Percentiles rank a stretch among this genome's conserved stretches.
Evolutionary conservation across 208 protist species (phyloP).

Genomic region (Leishmania guyanensis): DNA sequence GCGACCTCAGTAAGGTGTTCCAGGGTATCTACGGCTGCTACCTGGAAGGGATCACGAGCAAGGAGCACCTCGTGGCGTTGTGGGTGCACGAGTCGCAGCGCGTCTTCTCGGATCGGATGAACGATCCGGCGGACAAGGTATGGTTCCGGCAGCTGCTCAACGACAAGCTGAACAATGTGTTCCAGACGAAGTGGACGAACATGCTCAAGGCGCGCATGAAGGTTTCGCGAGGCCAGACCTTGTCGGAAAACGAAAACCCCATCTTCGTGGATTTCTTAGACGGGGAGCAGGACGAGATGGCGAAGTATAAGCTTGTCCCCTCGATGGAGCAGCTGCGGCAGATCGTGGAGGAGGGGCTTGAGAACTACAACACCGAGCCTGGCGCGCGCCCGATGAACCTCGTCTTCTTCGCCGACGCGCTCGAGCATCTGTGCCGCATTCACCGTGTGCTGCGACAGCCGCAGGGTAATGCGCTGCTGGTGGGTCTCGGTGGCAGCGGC

Average conservation of each 20-base stretch:
- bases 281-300: constrained; percentile 92
- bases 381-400: constrained; percentile 94
- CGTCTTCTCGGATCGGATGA: constrained; percentile 98
- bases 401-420: constrained; percentile 98
- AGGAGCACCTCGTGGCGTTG: constrained; percentile 94
- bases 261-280: constrained; percentile 96
- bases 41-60: constrained; percentile 89
- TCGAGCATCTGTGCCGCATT: constrained; percentile 97
- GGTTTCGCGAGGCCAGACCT: constrained; percentile 39
- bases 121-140: constrained; percentile 90
- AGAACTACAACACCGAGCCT: constrained; percentile 94
- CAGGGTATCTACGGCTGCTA: constrained; percentile 95
- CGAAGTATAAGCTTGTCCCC: constrained; percentile 95
- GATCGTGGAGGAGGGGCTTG: constrained; percentile 94
- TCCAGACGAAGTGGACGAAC: constrained; percentile 92
- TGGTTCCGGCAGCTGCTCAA: constrained; percentile 94
- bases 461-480: constrained; percentile 97
- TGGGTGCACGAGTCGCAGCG: constrained; percentile 98
- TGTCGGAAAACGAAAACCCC: constrained; percentile 81
- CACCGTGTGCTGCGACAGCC: constrained; percentile 96
- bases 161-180: constrained; percentile 92
- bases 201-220: constrained; percentile 87
- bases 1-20: constrained; percentile 98
- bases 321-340: constrained; percentile 87
- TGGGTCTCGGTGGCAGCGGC: constrained; percentile 98